Percentiles rank a stretch among this genome's conserved stretches.
Evolutionary conservation across 1,139 yeast species (phyloP).

Genomic region (Kazachstania sp.): DNA sequence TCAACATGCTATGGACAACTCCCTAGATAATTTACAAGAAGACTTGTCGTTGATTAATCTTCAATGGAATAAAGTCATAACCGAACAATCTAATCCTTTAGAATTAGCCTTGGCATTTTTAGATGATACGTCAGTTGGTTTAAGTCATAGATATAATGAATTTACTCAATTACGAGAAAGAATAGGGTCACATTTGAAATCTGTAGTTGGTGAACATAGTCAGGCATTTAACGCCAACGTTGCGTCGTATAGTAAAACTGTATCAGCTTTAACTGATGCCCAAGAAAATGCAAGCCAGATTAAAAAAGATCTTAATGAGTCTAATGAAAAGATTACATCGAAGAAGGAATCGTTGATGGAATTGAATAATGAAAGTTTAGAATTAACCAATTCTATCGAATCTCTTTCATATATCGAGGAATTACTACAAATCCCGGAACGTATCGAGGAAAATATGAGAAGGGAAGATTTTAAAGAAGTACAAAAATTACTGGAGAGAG

Average conservation of each 20-base stretch:
- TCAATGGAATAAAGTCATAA: conserved; percentile 35
- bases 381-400: conserved; percentile 62
- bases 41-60: conserved; percentile 27
- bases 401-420: conserved; percentile 62
- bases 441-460: conserved; percentile 54
- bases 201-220: conserved; percentile 73
- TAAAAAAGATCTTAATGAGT: conserved; percentile 30
- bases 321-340: conserved; percentile 46
- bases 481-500: conserved; percentile 51
- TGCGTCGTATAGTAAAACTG: conserved; percentile 61
- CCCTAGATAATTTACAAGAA: conserved; percentile 24
- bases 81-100: conserved; percentile 59
- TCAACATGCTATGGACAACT: conserved; percentile 24
- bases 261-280: conserved; percentile 32
- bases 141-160: conserved; percentile 60
- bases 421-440: conserved; percentile 50
- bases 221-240: conserved; percentile 78
- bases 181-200: conserved; percentile 51
- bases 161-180: conserved; percentile 46
- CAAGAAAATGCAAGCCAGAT: conserved; percentile 25
- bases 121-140: conserved; percentile 82
- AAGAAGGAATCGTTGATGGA: conserved; percentile 53
- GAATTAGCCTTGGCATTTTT: conserved; percentile 74
- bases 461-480: conserved; percentile 66
- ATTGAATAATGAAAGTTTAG: conserved; percentile 52